phyloP scores from a whole-genome alignment of 495 filamentous ascomycete species.

The Parachaetomium inaequale region DNA sequence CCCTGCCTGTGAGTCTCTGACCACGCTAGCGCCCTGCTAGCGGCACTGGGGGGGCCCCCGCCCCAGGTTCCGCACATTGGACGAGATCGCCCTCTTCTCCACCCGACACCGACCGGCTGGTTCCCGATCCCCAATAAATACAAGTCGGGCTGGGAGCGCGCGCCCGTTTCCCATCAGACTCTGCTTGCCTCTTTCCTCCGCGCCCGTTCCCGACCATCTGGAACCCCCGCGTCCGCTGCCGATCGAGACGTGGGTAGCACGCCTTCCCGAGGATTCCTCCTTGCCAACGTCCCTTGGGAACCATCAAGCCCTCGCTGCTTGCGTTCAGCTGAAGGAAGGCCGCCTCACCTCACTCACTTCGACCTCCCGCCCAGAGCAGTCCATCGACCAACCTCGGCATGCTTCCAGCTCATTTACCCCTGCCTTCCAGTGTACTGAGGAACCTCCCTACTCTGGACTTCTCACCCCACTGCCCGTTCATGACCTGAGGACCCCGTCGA shows the following conservation, averaged over 20 bases:
- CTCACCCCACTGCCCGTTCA: neutral
- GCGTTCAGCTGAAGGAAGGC: neutral
- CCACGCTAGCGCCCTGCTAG: constrained; percentile 9
- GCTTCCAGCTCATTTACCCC: neutral
- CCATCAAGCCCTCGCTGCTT: neutral
- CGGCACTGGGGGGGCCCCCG: neutral
- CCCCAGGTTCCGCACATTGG: constrained; percentile 17
- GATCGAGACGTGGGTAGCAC: constrained; percentile 14
- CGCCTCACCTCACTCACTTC: neutral
- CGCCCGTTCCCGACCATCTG: constrained; percentile 21
- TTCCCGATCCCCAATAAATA: constrained; percentile 27
- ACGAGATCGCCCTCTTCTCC: constrained; percentile 29
- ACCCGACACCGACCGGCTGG: constrained; percentile 33
- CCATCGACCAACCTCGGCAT: neutral
- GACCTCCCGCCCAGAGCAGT: neutral
- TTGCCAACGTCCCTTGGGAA: neutral
- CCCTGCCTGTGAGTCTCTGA: constrained; percentile 19
- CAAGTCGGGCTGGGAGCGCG: constrained; percentile 21
- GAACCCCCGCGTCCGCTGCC: constrained; percentile 20
- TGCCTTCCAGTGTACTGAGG: neutral
- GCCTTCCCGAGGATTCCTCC: neutral
- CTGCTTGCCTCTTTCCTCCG: constrained; percentile 14
- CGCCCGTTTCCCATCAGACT: constrained; percentile 13
- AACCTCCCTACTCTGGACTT: neutral
- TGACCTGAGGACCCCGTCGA: neutral